Evolutionary conservation across 805 yeast genomes (phyloP), one percentile per base, ranked within the genome.

Genomic region (Kodamaea nitidulidarum): DNA sequence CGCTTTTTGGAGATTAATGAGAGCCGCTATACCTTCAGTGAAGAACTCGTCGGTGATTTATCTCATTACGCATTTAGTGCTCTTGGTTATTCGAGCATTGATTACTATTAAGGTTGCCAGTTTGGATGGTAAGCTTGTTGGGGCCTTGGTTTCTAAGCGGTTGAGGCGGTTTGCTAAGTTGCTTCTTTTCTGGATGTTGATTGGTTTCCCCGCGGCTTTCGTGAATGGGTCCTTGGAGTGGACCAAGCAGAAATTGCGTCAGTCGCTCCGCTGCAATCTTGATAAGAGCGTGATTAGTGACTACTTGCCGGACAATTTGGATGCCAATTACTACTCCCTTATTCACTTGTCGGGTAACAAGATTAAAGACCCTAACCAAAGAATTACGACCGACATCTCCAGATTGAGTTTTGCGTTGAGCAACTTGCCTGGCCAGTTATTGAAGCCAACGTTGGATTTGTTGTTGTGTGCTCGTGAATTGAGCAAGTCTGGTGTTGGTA

Each of bases 201-300:
- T 90, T 10, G 96, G 96, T 8, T 57, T 88, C 7, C 98, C 98
- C 0, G 93, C 95, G 1, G 76, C 95, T 2, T 54, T 85, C 21
- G 81, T 85, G 7, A 87, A 88, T 51, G 77, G 95, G 0, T 58
- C 84, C 39, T 71, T 88, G 38, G 67, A 71, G 11, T 82, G 77
- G 64, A 71, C 81, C 2, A 80, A 80, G 32, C 73, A 70, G 43
- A 67, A 76, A 37, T 66, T 84, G 42, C 67, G 86, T 1, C 71
- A 76, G 41, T 55, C 73, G 24, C 74, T 87, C 47, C 74, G 95
- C 48, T 61, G 70, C 28, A 77, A 80, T 51, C 66, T 90, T 36
- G 85, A 93, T 10, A 65, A 71, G 14, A 71, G 73, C 47, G 66
- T 90, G 33, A 68, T 87, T 52, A 76, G 79, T 29, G 75, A 79